Percentiles rank a stretch among this genome's conserved stretches.
phyloP scores from a whole-genome alignment of 148 eudicot species.

The Silene conica region DNA sequence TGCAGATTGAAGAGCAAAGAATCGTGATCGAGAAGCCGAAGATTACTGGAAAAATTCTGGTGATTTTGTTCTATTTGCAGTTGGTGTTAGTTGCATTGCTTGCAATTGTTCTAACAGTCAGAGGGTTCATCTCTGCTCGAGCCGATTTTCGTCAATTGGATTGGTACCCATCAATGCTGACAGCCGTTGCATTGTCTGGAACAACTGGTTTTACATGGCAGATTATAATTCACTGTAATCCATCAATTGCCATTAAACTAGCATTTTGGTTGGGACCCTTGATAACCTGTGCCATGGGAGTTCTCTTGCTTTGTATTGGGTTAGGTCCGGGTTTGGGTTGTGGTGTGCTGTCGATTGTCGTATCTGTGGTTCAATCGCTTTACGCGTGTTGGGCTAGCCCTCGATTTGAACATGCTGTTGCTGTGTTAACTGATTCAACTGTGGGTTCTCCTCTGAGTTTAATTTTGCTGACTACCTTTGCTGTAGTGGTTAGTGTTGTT shows the following conservation, averaged over 20 bases:
- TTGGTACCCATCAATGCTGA: slow-evolving; percentile 43
- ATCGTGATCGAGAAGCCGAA: slow-evolving; percentile 14
- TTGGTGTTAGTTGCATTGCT: slow-evolving; percentile 25
- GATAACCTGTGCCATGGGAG: slow-evolving; percentile 43
- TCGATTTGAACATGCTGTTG: slow-evolving; percentile 34
- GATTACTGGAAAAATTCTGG: slow-evolving; percentile 19
- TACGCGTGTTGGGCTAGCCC: slow-evolving; percentile 63
- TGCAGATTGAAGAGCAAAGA: slow-evolving; percentile 37
- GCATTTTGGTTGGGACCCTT: slow-evolving; percentile 60
- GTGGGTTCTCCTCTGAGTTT: slow-evolving; percentile 27
- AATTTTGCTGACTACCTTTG: slow-evolving; percentile 9
- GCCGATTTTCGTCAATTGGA: slow-evolving; percentile 31
- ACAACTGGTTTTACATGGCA: slow-evolving; percentile 36
- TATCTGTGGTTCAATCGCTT: slow-evolving; percentile 35
- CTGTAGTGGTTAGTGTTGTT: slow-evolving; percentile 5
- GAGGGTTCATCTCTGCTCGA: slow-evolving; percentile 29
- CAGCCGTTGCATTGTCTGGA: slow-evolving; percentile 34
- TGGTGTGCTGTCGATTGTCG: slow-evolving; percentile 34
- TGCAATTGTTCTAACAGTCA: slow-evolving; percentile 25
- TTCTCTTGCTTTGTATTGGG: slow-evolving; percentile 38
- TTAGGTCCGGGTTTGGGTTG: slow-evolving; percentile 39
- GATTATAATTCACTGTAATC: slow-evolving; percentile 11
- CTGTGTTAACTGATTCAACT: slow-evolving; percentile 30
- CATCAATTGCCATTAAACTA: slow-evolving; percentile 30
- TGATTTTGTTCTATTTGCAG: slow-evolving; percentile 32